A percentile compares a stretch with the other conserved stretches of the same genome.
Evolutionary conservation across 1,284 basidiomycete species (phyloP).

Genomic region (Mrakiaceae sp.): DNA sequence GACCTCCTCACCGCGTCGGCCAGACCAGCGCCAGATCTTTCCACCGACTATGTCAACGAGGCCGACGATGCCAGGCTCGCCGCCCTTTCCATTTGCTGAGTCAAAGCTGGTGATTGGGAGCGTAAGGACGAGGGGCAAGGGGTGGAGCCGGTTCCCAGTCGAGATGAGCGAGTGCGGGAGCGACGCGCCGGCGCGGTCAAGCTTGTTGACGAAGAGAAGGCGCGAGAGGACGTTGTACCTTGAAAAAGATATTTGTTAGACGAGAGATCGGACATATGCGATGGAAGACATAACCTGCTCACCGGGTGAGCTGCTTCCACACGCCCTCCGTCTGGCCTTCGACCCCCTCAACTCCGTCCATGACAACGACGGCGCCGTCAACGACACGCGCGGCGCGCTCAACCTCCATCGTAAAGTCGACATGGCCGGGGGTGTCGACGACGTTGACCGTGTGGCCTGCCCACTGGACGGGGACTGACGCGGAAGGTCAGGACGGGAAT

Average conservation of each 20-base stretch:
- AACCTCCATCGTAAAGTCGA: constrained; percentile 90
- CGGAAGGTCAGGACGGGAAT: too few species aligned
- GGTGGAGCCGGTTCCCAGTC: constrained; percentile 59
- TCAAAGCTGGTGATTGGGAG: constrained; percentile 67
- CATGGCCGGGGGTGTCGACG: constrained; percentile 83
- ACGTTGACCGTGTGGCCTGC: constrained; percentile 70
- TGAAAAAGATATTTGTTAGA: neutral
- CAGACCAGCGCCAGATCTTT: constrained; percentile 61
- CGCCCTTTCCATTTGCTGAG: constrained; percentile 49
- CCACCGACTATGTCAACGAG: constrained; percentile 68
- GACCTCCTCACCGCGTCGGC: constrained; percentile 33
- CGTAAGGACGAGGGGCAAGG: constrained; percentile 56
- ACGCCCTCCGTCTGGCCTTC: constrained; percentile 82
- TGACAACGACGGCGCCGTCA: constrained; percentile 74
- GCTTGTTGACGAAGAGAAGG: constrained; percentile 76
- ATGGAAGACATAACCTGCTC: constrained; percentile 23
- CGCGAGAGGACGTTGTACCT: constrained; percentile 67
- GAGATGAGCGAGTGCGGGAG: constrained; percentile 58
- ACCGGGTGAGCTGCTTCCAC: constrained; percentile 75
- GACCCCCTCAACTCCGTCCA: constrained; percentile 83
- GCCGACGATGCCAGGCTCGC: constrained; percentile 63
- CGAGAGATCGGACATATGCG: too few species aligned
- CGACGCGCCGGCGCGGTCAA: constrained; percentile 72
- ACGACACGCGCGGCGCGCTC: constrained; percentile 81
- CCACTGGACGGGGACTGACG: constrained; percentile 65